Conservation (phyloP, 176 grass and related monocot species). For the Poa annua region DNA sequence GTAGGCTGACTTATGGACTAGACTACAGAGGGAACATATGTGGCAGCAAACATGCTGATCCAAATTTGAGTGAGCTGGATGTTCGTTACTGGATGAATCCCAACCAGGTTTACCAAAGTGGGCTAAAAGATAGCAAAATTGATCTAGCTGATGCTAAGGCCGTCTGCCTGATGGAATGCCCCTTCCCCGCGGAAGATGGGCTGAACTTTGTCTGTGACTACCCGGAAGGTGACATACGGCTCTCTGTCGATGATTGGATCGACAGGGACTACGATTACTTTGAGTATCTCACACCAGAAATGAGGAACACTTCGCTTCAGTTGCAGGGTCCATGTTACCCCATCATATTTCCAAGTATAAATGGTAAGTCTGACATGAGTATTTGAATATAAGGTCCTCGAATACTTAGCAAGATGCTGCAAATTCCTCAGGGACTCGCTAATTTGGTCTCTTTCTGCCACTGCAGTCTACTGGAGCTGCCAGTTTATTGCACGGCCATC, state of each 20-base stretch:
- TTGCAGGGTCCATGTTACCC: conserved; percentile 96
- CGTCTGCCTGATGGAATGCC: conserved; percentile 96
- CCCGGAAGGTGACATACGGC: conserved; percentile 84
- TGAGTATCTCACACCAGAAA: conserved; percentile 84
- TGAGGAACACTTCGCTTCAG: conserved; percentile 91
- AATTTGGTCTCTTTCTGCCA: conserved; percentile 33
- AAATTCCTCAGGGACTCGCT: background rate
- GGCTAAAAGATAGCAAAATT: conserved; percentile 58
- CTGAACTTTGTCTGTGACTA: conserved; percentile 95
- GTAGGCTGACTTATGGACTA: conserved; percentile 80
- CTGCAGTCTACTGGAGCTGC: conserved; percentile 90
- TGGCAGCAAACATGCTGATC: conserved; percentile 64
- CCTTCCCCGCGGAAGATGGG: conserved; percentile 77
- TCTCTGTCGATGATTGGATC: conserved; percentile 92
- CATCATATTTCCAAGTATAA: conserved; percentile 95
- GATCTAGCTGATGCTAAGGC: conserved; percentile 71
- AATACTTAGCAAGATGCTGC: background rate
- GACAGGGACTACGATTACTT: conserved; percentile 98
- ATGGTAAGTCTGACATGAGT: conserved; percentile 51
- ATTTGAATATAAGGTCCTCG: background rate
- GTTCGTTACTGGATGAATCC: conserved; percentile 86
- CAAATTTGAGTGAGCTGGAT: conserved; percentile 77
- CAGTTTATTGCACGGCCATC: conserved; percentile 91
- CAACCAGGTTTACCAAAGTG: conserved; percentile 95
- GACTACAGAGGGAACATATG: conserved; percentile 97